Base-by-base conservation (phyloP, 2,329 filamentous ascomycete species). In the Fusarium penzigii region DNA sequence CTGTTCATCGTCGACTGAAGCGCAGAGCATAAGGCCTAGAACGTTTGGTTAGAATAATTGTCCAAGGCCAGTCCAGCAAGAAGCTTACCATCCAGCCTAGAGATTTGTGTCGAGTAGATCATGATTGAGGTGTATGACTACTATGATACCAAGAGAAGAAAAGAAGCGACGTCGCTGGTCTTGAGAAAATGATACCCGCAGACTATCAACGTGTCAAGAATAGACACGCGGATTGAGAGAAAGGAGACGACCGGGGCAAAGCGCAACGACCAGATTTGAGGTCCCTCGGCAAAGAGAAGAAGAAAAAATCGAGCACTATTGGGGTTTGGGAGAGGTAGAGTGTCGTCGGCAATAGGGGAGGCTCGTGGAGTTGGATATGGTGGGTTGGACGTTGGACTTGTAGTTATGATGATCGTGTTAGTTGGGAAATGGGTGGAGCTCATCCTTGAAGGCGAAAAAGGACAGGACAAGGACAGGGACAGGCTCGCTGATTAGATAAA, bases 71-170 rank as follows among this genome's bases (percentile, higher is more conserved):
- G 4, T 25, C 20, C 20, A 25, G 5, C 5, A 25, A 25, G 20
- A 39, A 32, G 56, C 65, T 52, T 69, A 94, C 92, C 93, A 76
- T 97, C 94, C 46, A 97, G 83, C 74, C 94, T 84, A 61, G 91
- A 88, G 76, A 99, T 96, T 76, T 96, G 90, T 48, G 93, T 99
- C 66, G 92, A 94, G 72, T 84, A 85, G 67, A 96, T 93, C 92
- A 93, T 94, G 25, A 20, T 49, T 43, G 52, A 43, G 55, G 43
- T 36, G 25, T 36, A 11, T 36, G 57, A 25, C 20, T 36, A 16
- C 42, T 42, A 36, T 14, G 16, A 16, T 17, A 44, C 20, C n/a
- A 17, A 45, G 41, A 39, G 32, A n/a, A 42, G 51, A 47, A 13
- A 25, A 51, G 34, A 34, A 41, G 51, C 40, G 46, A 38, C 43